These are phyloP conservation scores for Filobasidium uniguttulatum DNA, from an alignment of 1,284 basidiomycete genomes.

Conservation along the genomic window DNA sequence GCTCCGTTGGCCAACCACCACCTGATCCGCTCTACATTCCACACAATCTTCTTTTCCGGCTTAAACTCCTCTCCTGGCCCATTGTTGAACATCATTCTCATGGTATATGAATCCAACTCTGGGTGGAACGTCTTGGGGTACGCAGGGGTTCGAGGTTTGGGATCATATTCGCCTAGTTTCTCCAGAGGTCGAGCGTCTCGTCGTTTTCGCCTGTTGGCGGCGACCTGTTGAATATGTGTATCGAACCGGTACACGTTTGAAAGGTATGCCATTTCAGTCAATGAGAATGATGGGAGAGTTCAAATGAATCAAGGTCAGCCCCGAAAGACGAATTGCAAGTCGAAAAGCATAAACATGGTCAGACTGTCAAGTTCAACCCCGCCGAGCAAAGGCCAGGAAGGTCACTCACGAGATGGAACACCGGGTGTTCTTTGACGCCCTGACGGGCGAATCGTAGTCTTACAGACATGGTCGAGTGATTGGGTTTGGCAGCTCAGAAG, in stretches of 20 bases:
- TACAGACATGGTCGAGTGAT: no score
- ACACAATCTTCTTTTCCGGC: constrained; percentile 62
- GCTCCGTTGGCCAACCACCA: constrained; percentile 84
- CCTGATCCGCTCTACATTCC: constrained; percentile 77
- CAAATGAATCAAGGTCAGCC: background rate
- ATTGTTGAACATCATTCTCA: constrained; percentile 17
- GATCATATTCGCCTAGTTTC: constrained; percentile 76
- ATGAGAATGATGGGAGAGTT: background rate
- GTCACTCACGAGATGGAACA: constrained; percentile 51
- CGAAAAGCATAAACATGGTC: background rate
- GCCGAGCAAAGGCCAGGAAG: background rate
- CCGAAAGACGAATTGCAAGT: background rate
- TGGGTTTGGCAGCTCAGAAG: no score
- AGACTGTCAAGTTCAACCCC: no score
- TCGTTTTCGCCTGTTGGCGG: constrained; percentile 57
- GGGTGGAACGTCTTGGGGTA: background rate
- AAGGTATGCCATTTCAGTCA: no score
- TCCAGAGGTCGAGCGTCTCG: constrained; percentile 85
- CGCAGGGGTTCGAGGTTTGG: constrained; percentile 37
- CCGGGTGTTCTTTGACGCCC: constrained; percentile 60
- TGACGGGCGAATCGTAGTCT: constrained; percentile 76
- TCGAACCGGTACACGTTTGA: no score
- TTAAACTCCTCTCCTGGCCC: background rate
- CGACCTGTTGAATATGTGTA: constrained; percentile 48
- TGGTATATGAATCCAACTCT: background rate